Base-by-base conservation (phyloP, 305 asterid genomes). In the Withania somnifera region DNA sequence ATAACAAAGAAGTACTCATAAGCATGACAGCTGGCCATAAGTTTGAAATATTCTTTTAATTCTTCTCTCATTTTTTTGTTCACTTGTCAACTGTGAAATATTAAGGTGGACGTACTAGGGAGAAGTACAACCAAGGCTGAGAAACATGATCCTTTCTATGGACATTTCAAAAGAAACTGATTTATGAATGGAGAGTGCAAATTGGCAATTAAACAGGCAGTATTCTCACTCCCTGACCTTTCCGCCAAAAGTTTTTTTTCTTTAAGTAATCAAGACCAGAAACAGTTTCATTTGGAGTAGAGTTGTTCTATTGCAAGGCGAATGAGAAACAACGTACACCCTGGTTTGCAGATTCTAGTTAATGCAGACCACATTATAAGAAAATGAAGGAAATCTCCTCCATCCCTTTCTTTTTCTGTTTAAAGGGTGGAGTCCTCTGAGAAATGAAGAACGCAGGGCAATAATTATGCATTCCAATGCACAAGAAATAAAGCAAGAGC, bases 1-100 rank as follows among this genome's bases (percentile, higher is more conserved):
- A 89, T 83, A 86, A 84, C 77, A 26, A 73, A 47, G 42, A 47
- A 73, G 60, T 47, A 26, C 9, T 47, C 24, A 50, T 47, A 50
- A 24, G 42, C 10, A 47, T 26, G 60, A 26, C 26, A 24, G 60
- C 26, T 15, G 79, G 78, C 19, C 78, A 71, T 42, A 71, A 42
- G 5, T 15, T 47, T 47, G 42, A 73, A 47, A 47, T 26, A 26
- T n/a, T 13, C 79, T 9, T 26, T 1, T 14, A 26, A 28, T 24
- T 26, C 15, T 51, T 26, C 13, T 73, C 15, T 60, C 19, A 24
- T 9, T 56, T 13, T 60, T 22, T 22, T 57, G 64, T 22, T 58
- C 53, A 40, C 56, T 20, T 42, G 15, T 60, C 30, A 0, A 40
- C 2, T 14, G 22, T 71, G 57, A 71, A 11, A 28, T 42, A 22